Evolutionary conservation across 2,329 filamentous ascomycete species (phyloP).

Genomic region (Dryadomyces quercus-mongolicae): DNA sequence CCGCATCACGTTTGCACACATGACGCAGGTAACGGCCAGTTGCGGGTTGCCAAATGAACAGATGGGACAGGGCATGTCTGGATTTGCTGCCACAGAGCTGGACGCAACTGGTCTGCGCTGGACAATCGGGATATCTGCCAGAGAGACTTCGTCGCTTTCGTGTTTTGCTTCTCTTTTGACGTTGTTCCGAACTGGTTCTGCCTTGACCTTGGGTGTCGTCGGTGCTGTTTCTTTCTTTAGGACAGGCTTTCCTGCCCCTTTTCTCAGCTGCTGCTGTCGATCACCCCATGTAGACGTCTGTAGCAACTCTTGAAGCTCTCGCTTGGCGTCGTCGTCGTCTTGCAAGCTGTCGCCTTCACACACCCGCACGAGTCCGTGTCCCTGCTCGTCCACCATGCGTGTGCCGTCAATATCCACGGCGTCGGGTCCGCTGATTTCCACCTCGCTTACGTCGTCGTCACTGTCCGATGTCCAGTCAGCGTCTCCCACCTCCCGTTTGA

Average conservation of each 20-base stretch:
- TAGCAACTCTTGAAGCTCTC: conserved; percentile 55
- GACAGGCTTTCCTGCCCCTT: too few relatives aligned
- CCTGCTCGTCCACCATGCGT: conserved; percentile 53
- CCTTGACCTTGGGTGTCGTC: background rate
- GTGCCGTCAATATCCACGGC: conserved; percentile 51
- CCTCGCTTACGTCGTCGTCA: conserved; percentile 39
- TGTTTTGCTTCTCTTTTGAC: conserved; percentile 1
- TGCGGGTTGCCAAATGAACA: conserved; percentile 56
- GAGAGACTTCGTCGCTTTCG: background rate
- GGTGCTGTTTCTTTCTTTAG: background rate
- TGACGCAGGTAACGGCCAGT: conserved; percentile 45
- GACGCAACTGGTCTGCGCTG: background rate
- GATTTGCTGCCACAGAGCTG: background rate
- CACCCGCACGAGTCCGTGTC: conserved; percentile 57
- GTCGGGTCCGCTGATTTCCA: conserved; percentile 35
- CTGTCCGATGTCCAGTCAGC: conserved; percentile 28
- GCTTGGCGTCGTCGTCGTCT: conserved; percentile 45
- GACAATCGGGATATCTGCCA: background rate
- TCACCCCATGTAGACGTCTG: conserved; percentile 26
- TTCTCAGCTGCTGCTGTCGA: too few relatives aligned
- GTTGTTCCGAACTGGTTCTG: background rate
- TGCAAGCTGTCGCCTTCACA: conserved; percentile 56
- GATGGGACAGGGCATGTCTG: conserved; percentile 33
- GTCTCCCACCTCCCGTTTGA: conserved; percentile 14
- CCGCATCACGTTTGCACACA: conserved; percentile 60